These are phyloP conservation scores for Aspergillus quadrilineatus DNA, from an alignment of 2,329 filamentous ascomycete species.

Conservation along the genomic window DNA sequence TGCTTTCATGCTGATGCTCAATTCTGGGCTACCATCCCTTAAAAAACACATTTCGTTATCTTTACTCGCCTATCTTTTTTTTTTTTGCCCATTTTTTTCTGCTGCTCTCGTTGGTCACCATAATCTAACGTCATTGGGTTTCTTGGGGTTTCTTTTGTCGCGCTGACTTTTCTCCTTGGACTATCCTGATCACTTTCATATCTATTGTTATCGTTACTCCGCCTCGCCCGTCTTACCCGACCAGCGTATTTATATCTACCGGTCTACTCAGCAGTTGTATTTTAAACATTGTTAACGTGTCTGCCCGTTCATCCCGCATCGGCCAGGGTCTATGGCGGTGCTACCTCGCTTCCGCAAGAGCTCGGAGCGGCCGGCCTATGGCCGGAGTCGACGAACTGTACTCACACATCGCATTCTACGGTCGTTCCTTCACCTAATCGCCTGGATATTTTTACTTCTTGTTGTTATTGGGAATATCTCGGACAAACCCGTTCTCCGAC, in stretches of 20 bases:
- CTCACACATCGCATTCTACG: constrained; percentile 64
- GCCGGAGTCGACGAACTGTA: constrained; percentile 32
- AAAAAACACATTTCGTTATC: neutral
- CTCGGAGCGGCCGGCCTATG: constrained; percentile 27
- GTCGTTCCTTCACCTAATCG: constrained; percentile 68
- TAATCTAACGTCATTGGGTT: constrained; percentile 2
- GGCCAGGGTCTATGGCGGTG: constrained; percentile 22
- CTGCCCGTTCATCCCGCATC: neutral
- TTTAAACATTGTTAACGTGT: constrained; percentile 2
- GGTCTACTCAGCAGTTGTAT: neutral
- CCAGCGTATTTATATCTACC: neutral
- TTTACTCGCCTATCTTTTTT: neutral
- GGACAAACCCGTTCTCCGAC: constrained; percentile 59
- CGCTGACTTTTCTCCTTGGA: neutral
- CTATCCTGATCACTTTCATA: neutral
- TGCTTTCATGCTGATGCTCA: neutral
- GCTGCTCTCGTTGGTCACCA: neutral
- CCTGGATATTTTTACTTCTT: constrained; percentile 76
- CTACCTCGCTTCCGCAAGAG: constrained; percentile 29
- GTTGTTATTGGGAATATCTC: constrained; percentile 75
- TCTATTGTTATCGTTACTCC: neutral
- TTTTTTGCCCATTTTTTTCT: too few species aligned
- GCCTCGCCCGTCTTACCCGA: neutral
- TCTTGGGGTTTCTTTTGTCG: neutral
- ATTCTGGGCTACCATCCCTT: neutral